Conservation (phyloP, 805 yeast genomes). For the Ogataea methanolica region DNA sequence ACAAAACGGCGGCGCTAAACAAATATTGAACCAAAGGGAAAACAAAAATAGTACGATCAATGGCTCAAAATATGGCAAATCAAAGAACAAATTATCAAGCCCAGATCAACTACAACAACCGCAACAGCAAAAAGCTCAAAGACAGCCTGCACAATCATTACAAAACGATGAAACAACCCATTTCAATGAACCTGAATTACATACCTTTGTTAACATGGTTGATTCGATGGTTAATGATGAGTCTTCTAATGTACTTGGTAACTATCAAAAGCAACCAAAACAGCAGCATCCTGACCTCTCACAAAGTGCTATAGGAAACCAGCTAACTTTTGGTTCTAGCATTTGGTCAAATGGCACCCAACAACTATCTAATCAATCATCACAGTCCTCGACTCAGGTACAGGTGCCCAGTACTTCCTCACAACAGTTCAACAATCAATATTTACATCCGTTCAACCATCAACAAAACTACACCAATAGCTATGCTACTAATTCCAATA, state of each 20-base stretch:
- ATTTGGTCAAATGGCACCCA: no score
- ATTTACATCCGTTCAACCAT: background rate
- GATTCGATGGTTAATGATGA: conserved; percentile 27
- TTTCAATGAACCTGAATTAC: background rate
- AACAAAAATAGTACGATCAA: no score
- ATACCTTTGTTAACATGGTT: conserved; percentile 25
- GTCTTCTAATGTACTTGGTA: background rate
- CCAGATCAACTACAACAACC: background rate
- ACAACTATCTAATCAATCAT: no score
- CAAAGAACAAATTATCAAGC: background rate
- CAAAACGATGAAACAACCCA: background rate
- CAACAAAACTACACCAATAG: background rate
- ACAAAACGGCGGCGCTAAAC: background rate
- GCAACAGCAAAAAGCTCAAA: conserved; percentile 1
- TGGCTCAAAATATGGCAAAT: background rate
- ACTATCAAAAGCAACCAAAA: background rate
- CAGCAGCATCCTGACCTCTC: conserved; percentile 2
- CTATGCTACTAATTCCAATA: background rate
- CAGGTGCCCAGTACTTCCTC: background rate
- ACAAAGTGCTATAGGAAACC: no score
- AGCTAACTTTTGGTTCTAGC: no score
- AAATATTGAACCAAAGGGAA: no score
- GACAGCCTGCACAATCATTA: background rate
- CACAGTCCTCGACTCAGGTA: no score
- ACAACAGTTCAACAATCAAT: background rate